Evolutionary conservation across 768 basidiomycete species (phyloP).

Genomic region (Pleurotus pulmonarius): DNA sequence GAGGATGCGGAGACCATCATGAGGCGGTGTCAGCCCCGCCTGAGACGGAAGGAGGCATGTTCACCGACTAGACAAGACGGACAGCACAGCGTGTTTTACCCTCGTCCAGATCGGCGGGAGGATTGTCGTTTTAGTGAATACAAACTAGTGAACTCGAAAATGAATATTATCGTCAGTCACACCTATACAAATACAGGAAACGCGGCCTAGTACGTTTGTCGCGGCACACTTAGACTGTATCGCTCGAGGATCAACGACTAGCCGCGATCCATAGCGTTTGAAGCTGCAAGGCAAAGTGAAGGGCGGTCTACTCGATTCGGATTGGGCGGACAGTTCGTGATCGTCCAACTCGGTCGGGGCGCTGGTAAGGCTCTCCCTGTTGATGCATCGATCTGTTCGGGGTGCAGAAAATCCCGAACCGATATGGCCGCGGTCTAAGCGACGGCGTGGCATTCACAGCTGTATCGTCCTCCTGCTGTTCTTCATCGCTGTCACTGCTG

Average conservation of each 20-base stretch:
- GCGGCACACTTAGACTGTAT: too few relatives aligned
- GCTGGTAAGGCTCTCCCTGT: constrained; percentile 1
- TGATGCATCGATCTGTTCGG: constrained; percentile 7
- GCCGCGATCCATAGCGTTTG: too few relatives aligned
- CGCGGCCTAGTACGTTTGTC: neutral
- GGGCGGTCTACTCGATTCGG: neutral
- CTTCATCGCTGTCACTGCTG: neutral
- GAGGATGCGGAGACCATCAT: constrained; percentile 6
- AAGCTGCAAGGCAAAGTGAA: too few relatives aligned
- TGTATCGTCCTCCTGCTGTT: neutral
- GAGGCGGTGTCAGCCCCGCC: neutral
- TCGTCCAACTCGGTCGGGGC: neutral
- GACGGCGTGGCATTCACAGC: neutral
- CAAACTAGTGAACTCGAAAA: too few relatives aligned
- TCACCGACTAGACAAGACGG: constrained; percentile 18
- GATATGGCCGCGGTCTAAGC: neutral
- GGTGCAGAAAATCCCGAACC: constrained; percentile 6
- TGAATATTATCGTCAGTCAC: too few relatives aligned
- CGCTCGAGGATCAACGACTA: too few relatives aligned
- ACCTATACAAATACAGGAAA: neutral
- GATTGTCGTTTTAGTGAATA: too few relatives aligned
- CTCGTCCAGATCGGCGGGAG: neutral
- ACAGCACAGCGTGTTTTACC: neutral
- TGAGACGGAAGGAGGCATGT: constrained; percentile 19
- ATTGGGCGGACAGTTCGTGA: constrained; percentile 2